A percentile compares a stretch with the other conserved stretches of the same genome.
Evolutionary conservation across 768 basidiomycete genomes (phyloP).

Genomic region (Lactarius sanguifluus): DNA sequence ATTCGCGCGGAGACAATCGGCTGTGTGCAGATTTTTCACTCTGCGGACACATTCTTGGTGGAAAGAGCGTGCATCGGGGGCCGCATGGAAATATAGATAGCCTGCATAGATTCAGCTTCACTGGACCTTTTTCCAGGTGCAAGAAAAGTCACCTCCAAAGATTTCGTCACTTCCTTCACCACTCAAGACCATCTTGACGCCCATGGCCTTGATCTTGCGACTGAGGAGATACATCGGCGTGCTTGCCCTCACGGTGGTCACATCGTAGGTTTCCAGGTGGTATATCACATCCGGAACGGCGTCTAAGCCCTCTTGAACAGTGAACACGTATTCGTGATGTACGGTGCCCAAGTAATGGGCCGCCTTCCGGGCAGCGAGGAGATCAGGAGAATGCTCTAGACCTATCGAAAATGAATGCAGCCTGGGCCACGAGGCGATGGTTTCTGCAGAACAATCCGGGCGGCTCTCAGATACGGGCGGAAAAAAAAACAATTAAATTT

Average conservation of each 20-base stretch:
- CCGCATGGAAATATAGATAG: constrained; percentile 99
- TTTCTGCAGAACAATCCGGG: constrained; percentile 43
- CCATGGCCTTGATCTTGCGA: constrained; percentile 99
- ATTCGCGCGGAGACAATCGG: constrained; percentile 97
- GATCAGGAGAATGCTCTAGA: constrained; percentile 91
- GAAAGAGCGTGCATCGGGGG: constrained; percentile 83
- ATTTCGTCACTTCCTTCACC: constrained; percentile 99
- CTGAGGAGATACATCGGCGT: constrained; percentile 99
- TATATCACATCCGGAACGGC: constrained; percentile 97
- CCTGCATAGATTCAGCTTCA: constrained; percentile 46
- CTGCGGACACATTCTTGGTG: constrained; percentile 94
- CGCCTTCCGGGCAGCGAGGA: constrained; percentile 89
- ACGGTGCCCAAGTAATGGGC: constrained; percentile 92
- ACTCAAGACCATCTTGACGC: constrained; percentile 98
- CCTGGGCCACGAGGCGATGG: constrained; percentile 88
- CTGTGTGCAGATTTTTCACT: constrained; percentile 95
- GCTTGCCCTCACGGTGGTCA: constrained; percentile 95
- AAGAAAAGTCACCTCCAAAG: constrained; percentile 67
- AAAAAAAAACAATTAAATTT: not conserved
- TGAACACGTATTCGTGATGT: constrained; percentile 98
- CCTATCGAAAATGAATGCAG: constrained; percentile 98
- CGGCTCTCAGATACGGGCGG: not conserved
- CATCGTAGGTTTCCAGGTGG: constrained; percentile 98
- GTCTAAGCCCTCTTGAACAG: constrained; percentile 96
- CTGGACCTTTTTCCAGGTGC: constrained; percentile 10